phyloP scores from a whole-genome alignment of 2,329 filamentous ascomycete genomes.

The Cladophialophora immunda region DNA sequence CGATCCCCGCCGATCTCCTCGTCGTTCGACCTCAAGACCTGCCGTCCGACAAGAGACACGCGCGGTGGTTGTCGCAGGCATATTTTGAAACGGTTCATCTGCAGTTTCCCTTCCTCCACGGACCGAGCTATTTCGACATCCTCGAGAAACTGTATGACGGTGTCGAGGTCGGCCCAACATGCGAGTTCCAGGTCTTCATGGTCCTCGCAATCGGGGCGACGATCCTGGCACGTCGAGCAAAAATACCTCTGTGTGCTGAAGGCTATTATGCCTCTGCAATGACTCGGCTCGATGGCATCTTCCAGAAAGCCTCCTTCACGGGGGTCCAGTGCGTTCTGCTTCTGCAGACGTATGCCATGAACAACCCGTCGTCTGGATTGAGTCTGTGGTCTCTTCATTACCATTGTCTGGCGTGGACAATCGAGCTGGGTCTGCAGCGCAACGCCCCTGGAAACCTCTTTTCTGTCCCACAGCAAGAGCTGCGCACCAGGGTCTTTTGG shows the following conservation, averaged over 20 bases:
- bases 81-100: constrained; percentile 16
- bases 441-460: background rate
- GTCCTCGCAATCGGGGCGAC: constrained; percentile 16
- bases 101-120: constrained; percentile 14
- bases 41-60: constrained; percentile 12
- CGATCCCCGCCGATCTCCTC: background rate
- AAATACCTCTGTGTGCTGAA: constrained; percentile 10
- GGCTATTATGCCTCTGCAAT: constrained; percentile 16
- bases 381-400: constrained; percentile 15
- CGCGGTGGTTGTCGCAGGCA: constrained; percentile 8
- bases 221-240: constrained; percentile 13
- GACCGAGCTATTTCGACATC: background rate
- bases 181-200: constrained; percentile 18
- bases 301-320: constrained; percentile 5
- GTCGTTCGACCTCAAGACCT: constrained; percentile 1
- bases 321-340: constrained; percentile 13
- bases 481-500: constrained; percentile 15
- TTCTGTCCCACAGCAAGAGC: constrained; percentile 8
- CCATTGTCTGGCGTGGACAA: constrained; percentile 12
- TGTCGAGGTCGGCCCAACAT: background rate
- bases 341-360: constrained; percentile 16
- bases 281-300: constrained; percentile 3
- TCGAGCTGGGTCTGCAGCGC: constrained; percentile 17
- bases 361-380: constrained; percentile 12
- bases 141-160: constrained; percentile 7